Percentiles rank a stretch among this genome's conserved stretches.
phyloP scores from a whole-genome alignment of 1,284 basidiomycete species.

The Takashimella koratensis region DNA sequence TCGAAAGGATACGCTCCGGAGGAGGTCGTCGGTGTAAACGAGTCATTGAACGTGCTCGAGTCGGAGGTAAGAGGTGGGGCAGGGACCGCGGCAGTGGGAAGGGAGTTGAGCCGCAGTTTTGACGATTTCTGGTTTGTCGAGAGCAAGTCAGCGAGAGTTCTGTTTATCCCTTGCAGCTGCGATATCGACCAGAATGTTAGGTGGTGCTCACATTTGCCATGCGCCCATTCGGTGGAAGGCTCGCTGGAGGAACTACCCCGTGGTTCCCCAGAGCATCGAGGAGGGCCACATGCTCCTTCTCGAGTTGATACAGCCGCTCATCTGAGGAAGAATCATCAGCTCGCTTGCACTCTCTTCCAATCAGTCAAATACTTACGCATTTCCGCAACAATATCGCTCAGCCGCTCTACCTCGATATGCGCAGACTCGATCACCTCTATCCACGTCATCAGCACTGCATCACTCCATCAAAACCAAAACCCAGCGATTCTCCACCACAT shows the following conservation, averaged over 20 bases:
- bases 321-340: conserved; percentile 20
- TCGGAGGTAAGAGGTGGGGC: conserved; percentile 24
- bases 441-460: neutral
- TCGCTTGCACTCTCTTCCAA: neutral
- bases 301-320: conserved; percentile 34
- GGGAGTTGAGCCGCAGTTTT: neutral
- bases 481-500: no score
- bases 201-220: no score
- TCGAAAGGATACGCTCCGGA: conserved; percentile 28
- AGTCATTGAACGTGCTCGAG: conserved; percentile 32
- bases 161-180: no score
- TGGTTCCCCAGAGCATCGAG: conserved; percentile 27
- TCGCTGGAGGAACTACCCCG: conserved; percentile 30
- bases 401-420: conserved; percentile 54
- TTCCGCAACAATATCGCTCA: conserved; percentile 66
- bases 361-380: conserved; percentile 58
- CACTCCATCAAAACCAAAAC: neutral
- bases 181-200: no score
- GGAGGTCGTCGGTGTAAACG: conserved; percentile 29
- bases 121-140: neutral
- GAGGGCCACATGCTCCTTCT: conserved; percentile 29
- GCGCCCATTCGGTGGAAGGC: conserved; percentile 17
- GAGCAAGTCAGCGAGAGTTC: no score
- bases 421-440: neutral
- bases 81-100: conserved; percentile 4